Evolutionary conservation across 805 yeast genomes (phyloP), one percentile per base, ranked within the genome.

Genomic region (Blastobotrys chiropterorum): DNA sequence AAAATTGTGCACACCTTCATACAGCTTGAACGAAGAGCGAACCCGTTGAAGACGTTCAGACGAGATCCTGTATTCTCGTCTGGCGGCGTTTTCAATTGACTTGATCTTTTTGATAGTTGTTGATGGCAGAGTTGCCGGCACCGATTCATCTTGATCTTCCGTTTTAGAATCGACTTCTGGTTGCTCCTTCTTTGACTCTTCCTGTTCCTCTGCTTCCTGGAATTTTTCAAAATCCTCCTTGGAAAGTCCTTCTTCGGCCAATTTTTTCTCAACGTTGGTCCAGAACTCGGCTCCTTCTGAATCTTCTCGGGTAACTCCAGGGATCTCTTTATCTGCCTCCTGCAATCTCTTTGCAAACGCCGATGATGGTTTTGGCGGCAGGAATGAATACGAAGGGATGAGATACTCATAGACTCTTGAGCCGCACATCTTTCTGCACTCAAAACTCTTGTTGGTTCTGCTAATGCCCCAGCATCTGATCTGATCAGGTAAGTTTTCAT

Each of bases 321-420:
- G 88, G 51, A 72, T 66, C 53, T 77, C 77, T 2, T 56, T 64
- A 49, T 75, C 78, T 59, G 83, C 81, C 43, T 73, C 74, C 46
- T 66, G 71, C 45, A 88, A 76, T 61, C 80, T 78, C 54, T 79
- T 74, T 49, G 81, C 85, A 55, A 94, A 72, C 7, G 79, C 73
- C 26, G 90, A 76, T 42, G 75, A 72, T 3, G 95, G 95, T 63
- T 85, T 83, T n/a, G 99, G 97, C 7, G 95, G 94, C 52, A 94
- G 72, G 56, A 94, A 80, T 1, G 96, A 81, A 67, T 89, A 90
- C 0, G 96, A 87, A 42, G 99, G 99, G 65, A 94, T 76, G 61
- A 94, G 70, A 65, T 94, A 94, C 72, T 94, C 99, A 67, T 94
- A 94, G 56, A 95, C 77, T 66, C 99, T 81, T n/a, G 97, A 89